Conservation (phyloP, 2,329 filamentous ascomycete genomes). For the Venturia oleaginea region DNA sequence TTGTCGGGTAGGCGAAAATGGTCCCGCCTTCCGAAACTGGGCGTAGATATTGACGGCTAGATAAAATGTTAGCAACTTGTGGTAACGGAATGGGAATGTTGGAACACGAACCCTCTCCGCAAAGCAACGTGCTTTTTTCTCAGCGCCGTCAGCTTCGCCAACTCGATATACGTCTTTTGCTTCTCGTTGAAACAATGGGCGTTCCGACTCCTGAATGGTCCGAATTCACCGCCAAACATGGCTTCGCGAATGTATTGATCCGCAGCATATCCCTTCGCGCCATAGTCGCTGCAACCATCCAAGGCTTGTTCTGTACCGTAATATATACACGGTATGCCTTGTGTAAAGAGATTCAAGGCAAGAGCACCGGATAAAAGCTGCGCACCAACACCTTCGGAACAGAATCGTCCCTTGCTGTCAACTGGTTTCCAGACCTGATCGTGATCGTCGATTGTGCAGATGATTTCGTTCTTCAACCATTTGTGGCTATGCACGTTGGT, state of each 20-base stretch:
- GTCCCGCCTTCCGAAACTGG: background rate
- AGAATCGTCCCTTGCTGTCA: conserved; percentile 19
- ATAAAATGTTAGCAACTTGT: background rate
- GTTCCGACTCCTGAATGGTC: conserved; percentile 18
- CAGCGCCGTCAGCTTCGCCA: background rate
- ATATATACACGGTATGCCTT: conserved; percentile 22
- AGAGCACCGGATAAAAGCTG: conserved; percentile 17
- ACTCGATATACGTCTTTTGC: background rate
- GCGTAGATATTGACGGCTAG: conserved; percentile 9
- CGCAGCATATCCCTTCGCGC: background rate
- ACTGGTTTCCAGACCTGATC: conserved; percentile 16
- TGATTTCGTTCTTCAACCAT: conserved; percentile 20
- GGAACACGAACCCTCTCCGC: background rate
- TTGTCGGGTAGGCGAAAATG: conserved; percentile 10
- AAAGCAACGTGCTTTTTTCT: conserved; percentile 1
- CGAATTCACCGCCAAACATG: conserved; percentile 21
- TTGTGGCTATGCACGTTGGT: conserved; percentile 17
- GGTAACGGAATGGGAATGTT: background rate
- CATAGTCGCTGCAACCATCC: conserved; percentile 16
- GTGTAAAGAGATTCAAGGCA: conserved; percentile 18
- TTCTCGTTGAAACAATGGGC: conserved; percentile 20
- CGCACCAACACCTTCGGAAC: conserved; percentile 15
- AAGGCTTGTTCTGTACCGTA: conserved; percentile 22
- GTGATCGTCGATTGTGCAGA: conserved; percentile 19
- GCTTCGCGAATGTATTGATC: conserved; percentile 22